These are phyloP conservation scores for Scalesia atractyloides DNA, from an alignment of 129 eudicot species.

Conservation along the genomic window DNA sequence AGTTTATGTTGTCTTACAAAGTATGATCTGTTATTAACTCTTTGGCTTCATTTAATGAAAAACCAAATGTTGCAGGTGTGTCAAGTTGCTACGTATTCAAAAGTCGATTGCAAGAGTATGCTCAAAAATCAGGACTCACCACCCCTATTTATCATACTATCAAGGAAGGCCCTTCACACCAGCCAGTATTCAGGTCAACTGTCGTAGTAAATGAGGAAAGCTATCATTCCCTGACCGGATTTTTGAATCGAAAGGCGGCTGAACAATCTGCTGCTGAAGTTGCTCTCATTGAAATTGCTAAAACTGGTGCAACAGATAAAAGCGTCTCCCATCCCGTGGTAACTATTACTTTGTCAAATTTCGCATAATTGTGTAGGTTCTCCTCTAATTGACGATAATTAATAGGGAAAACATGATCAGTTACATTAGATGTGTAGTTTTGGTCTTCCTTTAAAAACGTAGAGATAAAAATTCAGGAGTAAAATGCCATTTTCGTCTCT, in stretches of 20 bases:
- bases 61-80: constrained; percentile 51
- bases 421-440: background rate
- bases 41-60: constrained; percentile 5
- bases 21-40: background rate
- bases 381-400: background rate
- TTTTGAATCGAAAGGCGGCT: constrained; percentile 83
- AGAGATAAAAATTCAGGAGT: background rate
- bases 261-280: constrained; percentile 99
- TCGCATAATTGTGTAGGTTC: background rate
- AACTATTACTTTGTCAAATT: constrained; percentile 27
- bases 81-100: constrained; percentile 89
- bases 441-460: background rate
- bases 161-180: constrained; percentile 98
- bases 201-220: constrained; percentile 60
- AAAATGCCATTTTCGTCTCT: no score
- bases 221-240: constrained; percentile 87
- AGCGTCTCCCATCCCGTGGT: constrained; percentile 84
- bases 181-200: constrained; percentile 86
- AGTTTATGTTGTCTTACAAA: background rate
- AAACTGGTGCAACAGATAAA: constrained; percentile 50
- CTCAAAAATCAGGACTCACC: constrained; percentile 72
- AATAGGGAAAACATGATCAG: background rate
- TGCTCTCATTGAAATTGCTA: constrained; percentile 75
- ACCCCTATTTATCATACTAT: constrained; percentile 83
- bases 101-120: constrained; percentile 94